Evolutionary conservation across 768 basidiomycete genomes (phyloP).

Genomic region (Lactarius hengduanensis): DNA sequence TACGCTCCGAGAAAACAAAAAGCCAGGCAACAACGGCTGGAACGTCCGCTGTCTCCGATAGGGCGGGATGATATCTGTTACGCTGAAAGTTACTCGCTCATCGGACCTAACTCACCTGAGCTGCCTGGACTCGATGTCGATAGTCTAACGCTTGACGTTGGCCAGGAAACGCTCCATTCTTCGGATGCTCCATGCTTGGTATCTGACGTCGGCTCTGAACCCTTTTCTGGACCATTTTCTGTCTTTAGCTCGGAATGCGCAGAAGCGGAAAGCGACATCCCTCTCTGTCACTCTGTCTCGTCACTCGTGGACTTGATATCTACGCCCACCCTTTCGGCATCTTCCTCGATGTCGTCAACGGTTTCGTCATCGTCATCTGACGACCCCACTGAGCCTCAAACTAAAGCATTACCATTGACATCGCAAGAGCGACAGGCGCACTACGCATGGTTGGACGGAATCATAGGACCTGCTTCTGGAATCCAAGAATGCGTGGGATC

Average conservation of each 20-base stretch:
- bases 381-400: constrained; percentile 17
- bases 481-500: constrained; percentile 52
- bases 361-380: constrained; percentile 17
- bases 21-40: constrained; percentile 6
- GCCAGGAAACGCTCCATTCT: constrained; percentile 2
- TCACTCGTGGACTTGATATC: constrained; percentile 29
- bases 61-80: background rate
- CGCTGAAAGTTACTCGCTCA: background rate
- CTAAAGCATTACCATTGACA: constrained; percentile 13
- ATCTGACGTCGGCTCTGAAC: constrained; percentile 8
- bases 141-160: background rate
- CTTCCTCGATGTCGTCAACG: constrained; percentile 17
- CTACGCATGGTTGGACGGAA: constrained; percentile 51
- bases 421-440: constrained; percentile 48
- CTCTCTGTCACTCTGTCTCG: constrained; percentile 21
- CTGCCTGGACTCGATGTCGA: constrained; percentile 10
- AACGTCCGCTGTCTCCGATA: constrained; percentile 6
- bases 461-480: constrained; percentile 45
- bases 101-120: background rate
- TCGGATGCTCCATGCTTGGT: constrained; percentile 4
- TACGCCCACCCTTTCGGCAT: constrained; percentile 7
- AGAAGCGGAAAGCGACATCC: constrained; percentile 8
- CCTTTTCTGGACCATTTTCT: constrained; percentile 17
- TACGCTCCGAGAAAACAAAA: constrained; percentile 19
- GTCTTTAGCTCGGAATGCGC: background rate